These are phyloP conservation scores for Chaetomium olivaceum DNA, from an alignment of 2,329 filamentous ascomycete genomes.

Conservation along the genomic window DNA sequence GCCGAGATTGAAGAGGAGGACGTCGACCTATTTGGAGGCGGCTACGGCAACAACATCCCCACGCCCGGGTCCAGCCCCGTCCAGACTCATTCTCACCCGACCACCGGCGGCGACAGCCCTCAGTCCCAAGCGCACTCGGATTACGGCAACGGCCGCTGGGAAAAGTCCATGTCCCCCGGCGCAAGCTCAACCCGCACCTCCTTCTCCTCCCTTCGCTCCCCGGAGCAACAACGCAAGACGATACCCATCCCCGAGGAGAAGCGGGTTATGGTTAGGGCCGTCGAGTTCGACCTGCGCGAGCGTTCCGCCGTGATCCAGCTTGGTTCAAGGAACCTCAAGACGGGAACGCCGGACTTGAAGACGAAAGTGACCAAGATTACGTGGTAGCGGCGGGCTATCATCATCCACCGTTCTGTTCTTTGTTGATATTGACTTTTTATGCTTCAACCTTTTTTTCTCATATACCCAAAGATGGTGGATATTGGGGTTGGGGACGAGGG, in stretches of 20 bases:
- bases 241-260: slow-evolving; percentile 57
- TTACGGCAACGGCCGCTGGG: slow-evolving; percentile 5
- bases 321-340: slow-evolving; percentile 54
- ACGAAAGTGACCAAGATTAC: slow-evolving; percentile 48
- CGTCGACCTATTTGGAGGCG: slow-evolving; percentile 35
- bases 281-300: slow-evolving; percentile 58
- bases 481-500: background rate
- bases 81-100: slow-evolving; percentile 25
- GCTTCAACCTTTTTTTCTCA: background rate
- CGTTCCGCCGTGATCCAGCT: slow-evolving; percentile 53
- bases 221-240: slow-evolving; percentile 28
- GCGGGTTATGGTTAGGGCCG: slow-evolving; percentile 57
- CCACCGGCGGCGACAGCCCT: slow-evolving; percentile 34
- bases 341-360: slow-evolving; percentile 49
- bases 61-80: slow-evolving; percentile 35
- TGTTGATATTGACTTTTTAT: background rate
- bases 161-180: background rate
- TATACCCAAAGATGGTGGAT: slow-evolving; percentile 6
- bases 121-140: slow-evolving; percentile 34
- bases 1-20: slow-evolving; percentile 54
- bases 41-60: slow-evolving; percentile 33
- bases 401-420: background rate
- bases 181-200: background rate
- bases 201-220: background rate
- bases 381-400: slow-evolving; percentile 40